phyloP scores from a whole-genome alignment of 306 rosid genomes.

The Cucurbita ficifolia region DNA sequence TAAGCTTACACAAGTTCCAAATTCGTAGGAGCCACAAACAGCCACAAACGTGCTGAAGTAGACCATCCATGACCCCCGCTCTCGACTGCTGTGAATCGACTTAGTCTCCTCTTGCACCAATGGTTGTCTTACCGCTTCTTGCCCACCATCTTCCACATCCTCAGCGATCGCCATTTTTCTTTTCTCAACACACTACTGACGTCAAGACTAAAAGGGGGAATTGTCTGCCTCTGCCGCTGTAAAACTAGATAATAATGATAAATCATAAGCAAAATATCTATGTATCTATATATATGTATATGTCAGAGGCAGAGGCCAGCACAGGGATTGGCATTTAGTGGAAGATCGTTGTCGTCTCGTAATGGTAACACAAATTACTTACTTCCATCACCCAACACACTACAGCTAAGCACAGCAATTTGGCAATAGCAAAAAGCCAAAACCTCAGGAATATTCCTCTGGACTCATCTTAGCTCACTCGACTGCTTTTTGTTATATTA shows the following conservation, averaged over 20 bases:
- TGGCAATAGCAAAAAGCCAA: neutral
- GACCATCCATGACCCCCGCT: conserved; percentile 66
- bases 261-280: too few relatives aligned
- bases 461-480: neutral
- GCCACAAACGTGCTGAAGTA: conserved; percentile 66
- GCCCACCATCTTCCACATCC: conserved; percentile 28
- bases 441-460: neutral
- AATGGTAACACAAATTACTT: neutral
- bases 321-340: neutral
- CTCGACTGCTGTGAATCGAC: conserved; percentile 12
- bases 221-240: too few relatives aligned
- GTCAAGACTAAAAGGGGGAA: too few relatives aligned
- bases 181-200: neutral
- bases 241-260: too few relatives aligned
- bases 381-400: too few relatives aligned
- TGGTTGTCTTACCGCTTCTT: conserved; percentile 23
- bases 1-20: conserved; percentile 68
- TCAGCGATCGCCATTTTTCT: conserved; percentile 38
- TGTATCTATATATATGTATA: too few relatives aligned
- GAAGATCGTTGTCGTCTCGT: neutral
- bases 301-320: too few relatives aligned
- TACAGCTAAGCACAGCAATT: too few relatives aligned
- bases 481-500: neutral
- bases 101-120: conserved; percentile 20
- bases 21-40: conserved; percentile 75